Evolutionary conservation across 257 asterid genomes (phyloP), one percentile per base, ranked within the genome.

Genomic region (Eucommia ulmoides): DNA sequence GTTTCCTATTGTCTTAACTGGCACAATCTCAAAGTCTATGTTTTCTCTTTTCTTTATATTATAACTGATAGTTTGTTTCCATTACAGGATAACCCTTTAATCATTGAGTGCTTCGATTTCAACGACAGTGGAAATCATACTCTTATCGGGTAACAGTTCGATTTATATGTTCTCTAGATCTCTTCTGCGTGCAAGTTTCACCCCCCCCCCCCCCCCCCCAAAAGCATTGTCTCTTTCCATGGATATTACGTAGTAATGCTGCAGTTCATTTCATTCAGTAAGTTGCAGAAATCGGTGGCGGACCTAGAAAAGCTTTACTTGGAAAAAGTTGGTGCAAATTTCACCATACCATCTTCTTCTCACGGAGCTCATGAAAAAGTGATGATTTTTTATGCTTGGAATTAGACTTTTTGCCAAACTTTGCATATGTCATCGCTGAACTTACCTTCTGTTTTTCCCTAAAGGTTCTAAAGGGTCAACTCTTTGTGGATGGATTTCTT

Each of bases 21-120:
- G 8, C 64, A 33, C 48, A 16, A 6, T 42, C 45, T 41, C 42
- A 17, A 45, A 22, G 35, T 45, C 51, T 22, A 24, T 41, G 3
- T 52, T 25, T 58, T 23, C 12, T 64, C 49, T 52, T 61, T 50
- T 24, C 65, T 55, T 72, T 47, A 66, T 33, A 54, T 41, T 53
- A 18, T 29, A 29, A 29, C 7, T 29, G 38, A 35, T 22, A 22
- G 15, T 24, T 75, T 69, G 42, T 66, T 48, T 60, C 65, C 62
- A 57, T 25, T 87, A 84, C 99, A 91, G 99, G 99, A 83, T 74
- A 86, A 79, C 76, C 97, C 94, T 50, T 65, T 91, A 79, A 66
- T 50, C 53, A 64, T 91, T 20, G 99, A 91, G 80, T 91, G 99
- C 65, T 91, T 74, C 55, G 74, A 91, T 81, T 91, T 83, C 82